Evolutionary conservation across 2,329 filamentous ascomycete species (phyloP), one percentile per base, ranked within the genome.

Genomic region (Eurotiales sp.): DNA sequence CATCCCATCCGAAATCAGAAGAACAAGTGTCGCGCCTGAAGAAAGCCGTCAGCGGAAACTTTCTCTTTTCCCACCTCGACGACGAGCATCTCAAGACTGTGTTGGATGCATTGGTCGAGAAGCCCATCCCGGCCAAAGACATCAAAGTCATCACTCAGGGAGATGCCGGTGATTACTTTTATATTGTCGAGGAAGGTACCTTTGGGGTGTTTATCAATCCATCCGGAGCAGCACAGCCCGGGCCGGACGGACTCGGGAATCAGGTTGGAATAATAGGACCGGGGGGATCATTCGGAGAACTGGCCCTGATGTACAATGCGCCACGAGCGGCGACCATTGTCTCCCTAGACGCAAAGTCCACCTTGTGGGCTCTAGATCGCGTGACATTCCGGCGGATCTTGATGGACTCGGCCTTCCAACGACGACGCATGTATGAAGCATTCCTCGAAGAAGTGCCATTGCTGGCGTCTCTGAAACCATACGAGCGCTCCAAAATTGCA

Each of bases 261-360:
- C 88, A 90, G 62, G 92, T 97, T 23, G 84, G 84, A 61, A 84
- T 80, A 32, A 95, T 95, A 52, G 86, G 88, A 40, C 83, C 90
- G 3, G 93, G 93, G 45, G 91, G 91, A 55, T 96, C 90, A 3
- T 99, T 99, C 70, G 93, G 93, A 61, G 93, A 99, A 74, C 79
- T 99, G 51, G 93, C 93, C 11, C 79, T 99, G 63, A 97, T 99
- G 93, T 97, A 99, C 76, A 96, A 97, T 64, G 90, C 93, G 19
- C 93, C 93, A 22, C 89, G 93, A 64, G 93, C 93, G 37, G 93
- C 93, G 3, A 97, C 93, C 0, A 89, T 99, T 54, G 82, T 95
- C 55, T 95, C 89, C 25, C 84, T 86, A 11, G 88, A 95, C 62
- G 69, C 85, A 3, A 75, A 81, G 29, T 91, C 87, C 64, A 91